Base-by-base conservation (phyloP, 345 rosid species). In the Gossypium sturtianum region DNA sequence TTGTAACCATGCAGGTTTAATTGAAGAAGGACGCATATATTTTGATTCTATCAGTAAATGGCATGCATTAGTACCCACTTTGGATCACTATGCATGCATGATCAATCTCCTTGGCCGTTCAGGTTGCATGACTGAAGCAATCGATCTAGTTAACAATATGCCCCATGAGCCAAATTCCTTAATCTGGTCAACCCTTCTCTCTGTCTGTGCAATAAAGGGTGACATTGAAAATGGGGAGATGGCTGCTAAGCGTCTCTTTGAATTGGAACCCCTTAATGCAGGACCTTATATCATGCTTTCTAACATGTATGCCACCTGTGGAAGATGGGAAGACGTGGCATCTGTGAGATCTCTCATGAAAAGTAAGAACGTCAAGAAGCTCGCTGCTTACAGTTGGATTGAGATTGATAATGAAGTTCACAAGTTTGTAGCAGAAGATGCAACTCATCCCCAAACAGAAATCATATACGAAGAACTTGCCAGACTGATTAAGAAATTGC, bases 371-470 rank as follows among this genome's bases (percentile, higher is more conserved):
- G 89, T 84, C 27, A 89, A 80, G 63, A 89, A 87, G 59, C 82
- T 81, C 45, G 87, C 89, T 29, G 90, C 93, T 48, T 89, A 80
- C 78, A 87, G 93, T 81, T 87, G 88, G 90, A 76, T 87, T 20
- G 86, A 89, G 70, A 73, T 87, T 1, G 84, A 87, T 49, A 79
- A 75, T 66, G 75, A 85, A 78, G 80, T 87, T 66, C 90, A 87
- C 78, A 85, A 81, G 73, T 87, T 89, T 72, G 86, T 85, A 43
- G 84, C 93, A 44, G 86, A 82, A 58, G 93, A 89, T 83, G 78
- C 79, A 71, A 78, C 75, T 66, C 93, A 87, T 84, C 88, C 86
- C 1, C 85, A 83, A 75, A 82, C 83, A 4, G 75, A 79, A 74
- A 12, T 68, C 52, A 84, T 89, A 41, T 87, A 89, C 38, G 74